Percentiles rank a stretch among this genome's conserved stretches.
Evolutionary conservation across 225 moss, liverwort and hornwort species (phyloP).

Genomic region (Pleurozium schreberi): DNA sequence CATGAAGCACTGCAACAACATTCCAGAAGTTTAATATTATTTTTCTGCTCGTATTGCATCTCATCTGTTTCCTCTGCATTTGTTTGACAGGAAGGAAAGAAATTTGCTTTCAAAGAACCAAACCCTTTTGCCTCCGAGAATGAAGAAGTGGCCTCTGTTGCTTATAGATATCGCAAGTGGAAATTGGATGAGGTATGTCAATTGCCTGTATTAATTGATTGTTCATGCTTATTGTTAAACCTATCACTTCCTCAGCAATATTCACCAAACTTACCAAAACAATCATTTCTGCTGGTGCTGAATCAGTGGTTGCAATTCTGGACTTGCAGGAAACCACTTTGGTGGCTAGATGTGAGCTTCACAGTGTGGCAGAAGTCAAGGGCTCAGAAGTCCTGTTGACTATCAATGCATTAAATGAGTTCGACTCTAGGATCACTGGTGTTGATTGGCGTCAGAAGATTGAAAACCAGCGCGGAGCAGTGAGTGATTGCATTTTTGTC

Average conservation of each 20-base stretch:
- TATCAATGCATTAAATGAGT: constrained; percentile 91
- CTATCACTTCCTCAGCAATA: neutral
- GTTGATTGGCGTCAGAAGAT: constrained; percentile 99
- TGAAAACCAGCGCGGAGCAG: constrained; percentile 97
- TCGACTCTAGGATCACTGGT: constrained; percentile 94
- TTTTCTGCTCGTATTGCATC: neutral
- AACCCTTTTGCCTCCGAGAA: constrained; percentile 97
- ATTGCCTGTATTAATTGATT: neutral
- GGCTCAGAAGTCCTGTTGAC: constrained; percentile 82
- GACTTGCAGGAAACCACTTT: constrained; percentile 78
- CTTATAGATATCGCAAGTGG: constrained; percentile 97
- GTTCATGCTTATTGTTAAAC: neutral
- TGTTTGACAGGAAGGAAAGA: constrained; percentile 68
- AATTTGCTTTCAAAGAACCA: constrained; percentile 84
- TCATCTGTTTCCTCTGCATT: neutral
- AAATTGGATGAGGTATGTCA: constrained; percentile 83
- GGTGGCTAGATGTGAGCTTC: constrained; percentile 94
- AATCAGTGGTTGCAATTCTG: neutral
- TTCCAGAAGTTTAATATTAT: neutral
- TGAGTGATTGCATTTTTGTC: constrained; percentile 16
- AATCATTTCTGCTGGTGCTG: neutral
- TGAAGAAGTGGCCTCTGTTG: constrained; percentile 95
- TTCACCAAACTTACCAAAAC: neutral
- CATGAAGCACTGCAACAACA: neutral
- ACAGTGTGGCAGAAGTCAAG: constrained; percentile 93